Base-by-base conservation (phyloP, 148 eudicot genomes). In the Rheum nobile region DNA sequence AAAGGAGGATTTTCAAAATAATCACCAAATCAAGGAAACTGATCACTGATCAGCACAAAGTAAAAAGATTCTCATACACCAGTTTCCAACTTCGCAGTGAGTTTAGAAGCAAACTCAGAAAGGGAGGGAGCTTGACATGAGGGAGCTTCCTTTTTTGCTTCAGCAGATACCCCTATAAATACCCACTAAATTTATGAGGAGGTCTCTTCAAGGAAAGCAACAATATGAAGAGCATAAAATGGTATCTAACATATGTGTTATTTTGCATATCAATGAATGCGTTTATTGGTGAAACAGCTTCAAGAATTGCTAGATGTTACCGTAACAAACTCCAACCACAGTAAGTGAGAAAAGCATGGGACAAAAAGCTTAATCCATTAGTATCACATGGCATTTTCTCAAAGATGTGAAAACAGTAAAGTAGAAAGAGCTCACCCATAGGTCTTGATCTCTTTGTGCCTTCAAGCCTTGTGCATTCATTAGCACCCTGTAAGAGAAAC, bases 141-240 rank as follows among this genome's bases (percentile, higher is more conserved):
- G 59, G 69, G 79, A 71, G 22, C 57, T 54, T 38, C 81, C 71
- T 12, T 71, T 67, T 48, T 72, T 57, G 34, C 75, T 75, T 69
- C 82, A 78, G 50, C 73, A 21, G 71, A 52, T 26, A 46, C 76
- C 78, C 84, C 90, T 83, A 79, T 72, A 74, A 47, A 31, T 2
- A 31, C 2, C 38, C 69, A 63, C 69, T 63, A 63, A 63, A 32
- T 63, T 63, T 13, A 63, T 31, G 69, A 63, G 38, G n/a, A 16
- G 8, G 9, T 63, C 6, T 63, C 38, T 63, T 17, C 69, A 63
- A 63, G n/a, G 39, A 32, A 31, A 63, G 10, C 39, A 63, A 32
- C 21, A 63, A 63, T 32, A 29, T 17, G 21, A 63, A 31, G 16
- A 63, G 21, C 10, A 17, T 63, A 13, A 11, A 63, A 63, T 14